Conservation (phyloP, 2,329 filamentous ascomycete species). For the Aspergillus udagawae region DNA sequence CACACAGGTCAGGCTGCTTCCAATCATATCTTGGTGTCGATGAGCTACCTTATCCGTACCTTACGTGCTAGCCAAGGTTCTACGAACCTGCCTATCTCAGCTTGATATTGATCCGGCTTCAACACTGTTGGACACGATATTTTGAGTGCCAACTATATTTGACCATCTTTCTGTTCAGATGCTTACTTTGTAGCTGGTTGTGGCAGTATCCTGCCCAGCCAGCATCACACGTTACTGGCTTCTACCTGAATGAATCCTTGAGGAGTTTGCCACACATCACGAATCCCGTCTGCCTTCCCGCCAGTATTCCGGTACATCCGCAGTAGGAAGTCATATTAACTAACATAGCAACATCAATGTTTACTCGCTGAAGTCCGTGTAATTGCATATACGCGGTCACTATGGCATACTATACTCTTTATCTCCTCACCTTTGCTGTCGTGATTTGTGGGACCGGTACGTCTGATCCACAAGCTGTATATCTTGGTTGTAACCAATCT, state of each 20-base stretch:
- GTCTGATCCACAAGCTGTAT: conserved; percentile 15
- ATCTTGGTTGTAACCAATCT: conserved; percentile 6
- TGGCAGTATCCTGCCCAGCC: conserved; percentile 10
- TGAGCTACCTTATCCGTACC: background rate
- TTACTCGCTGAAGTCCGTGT: conserved; percentile 1
- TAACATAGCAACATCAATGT: background rate
- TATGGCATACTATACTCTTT: conserved; percentile 75
- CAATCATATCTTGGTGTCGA: background rate
- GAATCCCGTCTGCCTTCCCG: background rate
- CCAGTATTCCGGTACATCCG: background rate
- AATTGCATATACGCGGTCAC: conserved; percentile 17
- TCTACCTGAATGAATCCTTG: background rate
- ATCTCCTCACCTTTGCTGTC: conserved; percentile 67
- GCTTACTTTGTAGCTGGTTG: conserved; percentile 3
- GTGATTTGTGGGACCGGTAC: conserved; percentile 67
- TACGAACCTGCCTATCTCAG: background rate
- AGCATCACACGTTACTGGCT: background rate
- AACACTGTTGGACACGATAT: background rate
- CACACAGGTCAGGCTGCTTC: background rate
- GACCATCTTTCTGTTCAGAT: conserved; percentile 3
- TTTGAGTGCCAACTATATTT: background rate
- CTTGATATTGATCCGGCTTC: background rate
- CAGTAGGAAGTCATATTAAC: background rate
- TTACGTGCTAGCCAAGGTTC: background rate
- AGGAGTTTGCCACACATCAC: background rate